Evolutionary conservation across 352 stramenopile genomes (phyloP), one percentile per base, ranked within the genome.

Genomic region (Phytophthora sansomeana): DNA sequence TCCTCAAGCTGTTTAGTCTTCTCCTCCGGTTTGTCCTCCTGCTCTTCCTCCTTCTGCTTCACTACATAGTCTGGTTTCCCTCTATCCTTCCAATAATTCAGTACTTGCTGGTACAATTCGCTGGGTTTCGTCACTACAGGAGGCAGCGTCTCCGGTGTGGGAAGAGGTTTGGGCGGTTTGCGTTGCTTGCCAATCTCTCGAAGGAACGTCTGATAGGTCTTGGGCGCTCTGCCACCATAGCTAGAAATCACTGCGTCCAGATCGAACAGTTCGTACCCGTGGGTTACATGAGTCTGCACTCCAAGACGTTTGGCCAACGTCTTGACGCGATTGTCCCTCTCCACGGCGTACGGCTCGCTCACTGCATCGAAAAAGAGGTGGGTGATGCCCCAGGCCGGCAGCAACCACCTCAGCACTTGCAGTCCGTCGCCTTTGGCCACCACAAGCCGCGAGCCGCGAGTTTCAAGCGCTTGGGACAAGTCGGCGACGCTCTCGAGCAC

Each of bases 401-500:
- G 80, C 19, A 98, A 52, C 30, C 87, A 67, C 19, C 82, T 74
- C 11, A 98, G 75, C 49, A 98, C 87, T 13, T 91, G 79, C 6
- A 89, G 48, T 2, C 78, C 75, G 35, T 96, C 85, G 6, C 91
- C 91, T n/a, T 73, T 75, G 10, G 91, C 80, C n/a, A 97, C 77
- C 29, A 95, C 55, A 2, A 97, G 63, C 5, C 80, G 62, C 47
- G 75, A 81, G 8, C 87, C 88, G n/a, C 87, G 72, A 35, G 69
- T 70, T 4, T 72, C 80, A 26, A 98, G 72, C 16, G 75, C 74
- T 13, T 91, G 73, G 7, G 90, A 78, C 44, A 97, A 81, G 36
- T 94, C 86, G 24, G 80, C 75, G n/a, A 98, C 81, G 69, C 81
- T 96, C 70, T 99, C 89, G 17, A 98, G 73, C 30, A 99, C 70